Evolutionary conservation across 2,329 filamentous ascomycete genomes (phyloP).

Genomic region (Ophiostoma sp.): DNA sequence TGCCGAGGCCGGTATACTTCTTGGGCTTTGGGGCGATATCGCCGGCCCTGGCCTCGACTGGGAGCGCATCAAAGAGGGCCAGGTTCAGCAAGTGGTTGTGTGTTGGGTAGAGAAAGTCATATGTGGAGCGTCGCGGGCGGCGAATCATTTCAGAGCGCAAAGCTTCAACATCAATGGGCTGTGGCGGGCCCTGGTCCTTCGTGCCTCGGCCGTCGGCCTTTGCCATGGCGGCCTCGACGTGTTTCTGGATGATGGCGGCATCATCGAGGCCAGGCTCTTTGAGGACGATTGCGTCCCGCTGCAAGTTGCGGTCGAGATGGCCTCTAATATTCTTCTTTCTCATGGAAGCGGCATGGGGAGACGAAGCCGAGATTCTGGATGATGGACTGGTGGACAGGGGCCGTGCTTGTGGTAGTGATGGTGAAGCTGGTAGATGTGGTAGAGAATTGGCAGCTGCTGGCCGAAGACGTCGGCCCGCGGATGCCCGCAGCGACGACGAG

Average conservation of each 20-base stretch:
- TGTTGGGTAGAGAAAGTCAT: constrained; percentile 50
- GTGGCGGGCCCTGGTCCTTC: not conserved
- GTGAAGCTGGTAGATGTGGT: not conserved
- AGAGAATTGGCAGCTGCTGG: not conserved
- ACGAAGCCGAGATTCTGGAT: not conserved
- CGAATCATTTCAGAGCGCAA: constrained; percentile 23
- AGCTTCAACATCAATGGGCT: constrained; percentile 21
- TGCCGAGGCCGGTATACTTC: not conserved
- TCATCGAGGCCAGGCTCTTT: constrained; percentile 9
- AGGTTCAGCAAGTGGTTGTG: constrained; percentile 61
- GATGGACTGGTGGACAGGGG: not conserved
- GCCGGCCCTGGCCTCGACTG: constrained; percentile 34
- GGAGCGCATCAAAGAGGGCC: constrained; percentile 43
- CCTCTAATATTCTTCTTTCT: not conserved
- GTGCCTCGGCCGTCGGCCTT: not conserved
- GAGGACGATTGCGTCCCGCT: not conserved
- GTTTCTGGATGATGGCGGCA: constrained; percentile 1
- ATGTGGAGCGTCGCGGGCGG: constrained; percentile 35
- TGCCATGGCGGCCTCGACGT: not conserved
- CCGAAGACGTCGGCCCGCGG: not conserved
- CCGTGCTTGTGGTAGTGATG: not conserved
- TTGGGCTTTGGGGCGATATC: not conserved
- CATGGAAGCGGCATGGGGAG: not conserved
- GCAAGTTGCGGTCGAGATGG: constrained; percentile 1
- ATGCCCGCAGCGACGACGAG: not conserved